These are phyloP conservation scores for Dysphania ambrosioides DNA, from an alignment of 148 eudicot genomes.

Conservation along the genomic window DNA sequence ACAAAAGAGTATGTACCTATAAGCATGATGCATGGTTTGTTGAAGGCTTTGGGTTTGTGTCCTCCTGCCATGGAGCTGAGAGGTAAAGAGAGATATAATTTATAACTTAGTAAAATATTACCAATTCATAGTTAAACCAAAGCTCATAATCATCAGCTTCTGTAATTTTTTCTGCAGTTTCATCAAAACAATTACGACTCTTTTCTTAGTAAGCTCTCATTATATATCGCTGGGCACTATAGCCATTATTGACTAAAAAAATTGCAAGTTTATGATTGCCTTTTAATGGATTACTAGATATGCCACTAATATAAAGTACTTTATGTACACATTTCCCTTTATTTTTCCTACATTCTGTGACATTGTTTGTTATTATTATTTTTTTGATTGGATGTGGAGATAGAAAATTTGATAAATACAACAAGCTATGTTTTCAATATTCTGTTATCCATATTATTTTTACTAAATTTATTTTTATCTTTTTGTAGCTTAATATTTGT, in stretches of 20 bases:
- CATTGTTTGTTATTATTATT: background rate
- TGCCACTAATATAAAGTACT: background rate
- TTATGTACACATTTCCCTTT: background rate
- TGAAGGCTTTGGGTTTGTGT: conserved; percentile 37
- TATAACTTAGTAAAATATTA: background rate
- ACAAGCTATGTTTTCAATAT: too few relatives aligned
- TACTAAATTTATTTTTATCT: too few relatives aligned
- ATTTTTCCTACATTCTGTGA: background rate
- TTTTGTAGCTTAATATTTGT: too few relatives aligned
- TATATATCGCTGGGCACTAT: conserved; percentile 6
- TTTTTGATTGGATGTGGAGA: background rate
- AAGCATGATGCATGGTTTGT: conserved; percentile 65
- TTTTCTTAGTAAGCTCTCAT: conserved; percentile 10
- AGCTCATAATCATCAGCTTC: background rate
- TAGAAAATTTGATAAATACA: too few relatives aligned
- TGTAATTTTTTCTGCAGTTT: background rate
- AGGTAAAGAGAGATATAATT: background rate
- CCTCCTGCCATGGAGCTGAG: conserved; percentile 43
- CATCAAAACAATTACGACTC: background rate
- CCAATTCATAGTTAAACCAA: conserved; percentile 2
- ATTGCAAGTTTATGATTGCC: background rate
- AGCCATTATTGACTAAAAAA: conserved; percentile 1
- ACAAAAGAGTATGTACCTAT: conserved; percentile 40
- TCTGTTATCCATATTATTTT: too few relatives aligned
- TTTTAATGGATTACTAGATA: conserved; percentile 8